Evolutionary conservation across 345 rosid species (phyloP).

Genomic region (Corymbia maculata): DNA sequence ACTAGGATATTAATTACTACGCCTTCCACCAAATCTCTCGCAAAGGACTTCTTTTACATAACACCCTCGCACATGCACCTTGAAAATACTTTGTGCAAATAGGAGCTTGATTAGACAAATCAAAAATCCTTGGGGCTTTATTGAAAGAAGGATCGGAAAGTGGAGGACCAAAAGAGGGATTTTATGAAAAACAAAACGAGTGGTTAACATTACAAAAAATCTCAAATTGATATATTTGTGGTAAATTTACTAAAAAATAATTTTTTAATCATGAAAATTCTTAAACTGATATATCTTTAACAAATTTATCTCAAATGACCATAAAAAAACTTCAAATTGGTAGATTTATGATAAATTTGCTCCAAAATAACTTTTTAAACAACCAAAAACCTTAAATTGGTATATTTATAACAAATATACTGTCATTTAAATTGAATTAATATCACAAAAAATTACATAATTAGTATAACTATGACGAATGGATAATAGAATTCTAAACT

Average conservation of each 20-base stretch:
- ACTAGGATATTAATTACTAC: background rate
- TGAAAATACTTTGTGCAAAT: background rate
- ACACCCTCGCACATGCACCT: background rate
- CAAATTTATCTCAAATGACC: too few relatives aligned
- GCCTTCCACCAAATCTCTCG: background rate
- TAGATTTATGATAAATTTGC: rapidly evolving
- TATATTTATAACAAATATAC: too few relatives aligned
- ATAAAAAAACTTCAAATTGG: rapidly evolving
- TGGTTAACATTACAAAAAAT: too few relatives aligned
- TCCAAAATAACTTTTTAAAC: rapidly evolving
- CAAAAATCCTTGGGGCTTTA: background rate
- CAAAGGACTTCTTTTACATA: background rate
- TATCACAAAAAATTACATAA: too few relatives aligned
- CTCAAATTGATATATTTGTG: rapidly evolving
- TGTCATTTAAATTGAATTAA: too few relatives aligned
- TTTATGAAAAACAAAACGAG: too few relatives aligned
- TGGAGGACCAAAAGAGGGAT: too few relatives aligned
- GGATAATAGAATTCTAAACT: rapidly evolving
- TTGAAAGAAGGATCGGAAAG: too few relatives aligned
- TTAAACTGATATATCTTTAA: rapidly evolving
- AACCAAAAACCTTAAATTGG: rapidly evolving
- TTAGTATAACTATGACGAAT: rapidly evolving
- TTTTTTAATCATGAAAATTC: rapidly evolving
- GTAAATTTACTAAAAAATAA: rapidly evolving
- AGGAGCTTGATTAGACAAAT: background rate